Base-by-base conservation (phyloP, 2,329 filamentous ascomycete genomes). In the Berkeleyomyces basicola region DNA sequence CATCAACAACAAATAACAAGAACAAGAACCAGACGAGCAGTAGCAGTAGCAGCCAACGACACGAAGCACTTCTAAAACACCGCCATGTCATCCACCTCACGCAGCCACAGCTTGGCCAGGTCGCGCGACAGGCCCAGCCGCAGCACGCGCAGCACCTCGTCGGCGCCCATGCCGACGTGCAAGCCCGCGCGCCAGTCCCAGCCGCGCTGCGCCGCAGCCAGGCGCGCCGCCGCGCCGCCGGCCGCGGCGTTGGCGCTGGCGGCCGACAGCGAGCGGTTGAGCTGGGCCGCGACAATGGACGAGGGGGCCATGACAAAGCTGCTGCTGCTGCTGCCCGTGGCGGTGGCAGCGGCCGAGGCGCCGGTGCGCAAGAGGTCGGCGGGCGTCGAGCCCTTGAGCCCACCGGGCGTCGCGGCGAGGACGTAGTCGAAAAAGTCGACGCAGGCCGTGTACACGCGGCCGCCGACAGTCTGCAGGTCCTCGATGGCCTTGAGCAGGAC, bases 151-250 rank as follows among this genome's bases (percentile, higher is more conserved):
- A 96, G 74, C n/a, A 96, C 77, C 66, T 92, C 87, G 58, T 78
- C 78, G 0, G 83, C 87, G 66, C 75, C 83, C 16, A 80, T 82
- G 9, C 77, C 78, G 39, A 80, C 69, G 82, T 76, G 85, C 86
- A 95, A 76, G 84, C 87, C 88, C 72, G 75, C 76, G 67, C 88
- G 77, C 89, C 87, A 91, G 72, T 91, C 85, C 87, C 87, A 90
- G 10, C 83, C 83, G 61, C 86, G 76, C 66, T 81, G 78, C 5
- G 61, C 59, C 7, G 36, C 39, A 5, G 33, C 55, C 59, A 58
- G 11, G n/a, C 43, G 42, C 36, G 42, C 59, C 51, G 37, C 53
- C 37, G 46, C 53, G 31, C 42, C 42, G 3, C 42, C 40, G 42
- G 74, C 73, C 58, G 75, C 70, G 2, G 71, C 73, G 5, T 75